Evolutionary conservation across 2,329 filamentous ascomycete genomes (phyloP), one percentile per base, ranked within the genome.

Genomic region (Colletotrichum lupini): DNA sequence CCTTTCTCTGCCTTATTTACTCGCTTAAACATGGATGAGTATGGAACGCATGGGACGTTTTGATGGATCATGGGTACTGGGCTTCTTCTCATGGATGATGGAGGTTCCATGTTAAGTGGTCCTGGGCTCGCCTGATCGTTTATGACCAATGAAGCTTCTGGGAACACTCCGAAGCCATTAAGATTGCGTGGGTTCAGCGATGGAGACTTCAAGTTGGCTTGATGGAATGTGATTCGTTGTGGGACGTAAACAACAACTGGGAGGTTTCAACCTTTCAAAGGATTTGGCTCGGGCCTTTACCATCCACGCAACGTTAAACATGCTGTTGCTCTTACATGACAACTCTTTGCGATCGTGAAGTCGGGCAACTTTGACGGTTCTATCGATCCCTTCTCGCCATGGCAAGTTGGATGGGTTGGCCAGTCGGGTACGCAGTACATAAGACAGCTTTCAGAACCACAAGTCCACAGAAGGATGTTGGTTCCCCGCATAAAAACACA

Each of bases 111-210:
- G 35, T 67, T 35, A 46, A 56, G 56, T 71, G 56, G 46, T 11
- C 35, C 55, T 2, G 26, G 3, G 14, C 14, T 28, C 63, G 32
- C 28, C 19, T 57, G 30, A 22, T 56, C 22, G 9, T 30, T 16
- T 4, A 22, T 14, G 30, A 24, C 70, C 66, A 73, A 62, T 69
- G 2, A 59, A 37, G n/a, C 7, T 8, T 24, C 19, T 12, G 16
- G 11, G 37, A 72, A 64, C 12, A 28, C 14, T 56, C 59, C 59
- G 57, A 69, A 2, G 28, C 14, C 19, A 49, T 49, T 28, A 56
- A 64, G 55, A 73, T 68, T 61, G 28, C 64, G 16, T 37, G 62
- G 52, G 30, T 30, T 55, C 19, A 11, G 12, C 4, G n/a, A 63
- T 53, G 60, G 46, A 16, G 28, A 53, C 42, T 22, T n/a, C 11